Evolutionary conservation across 805 yeast species (phyloP), one percentile per base, ranked within the genome.

Genomic region (Scheffersomyces spartinae): DNA sequence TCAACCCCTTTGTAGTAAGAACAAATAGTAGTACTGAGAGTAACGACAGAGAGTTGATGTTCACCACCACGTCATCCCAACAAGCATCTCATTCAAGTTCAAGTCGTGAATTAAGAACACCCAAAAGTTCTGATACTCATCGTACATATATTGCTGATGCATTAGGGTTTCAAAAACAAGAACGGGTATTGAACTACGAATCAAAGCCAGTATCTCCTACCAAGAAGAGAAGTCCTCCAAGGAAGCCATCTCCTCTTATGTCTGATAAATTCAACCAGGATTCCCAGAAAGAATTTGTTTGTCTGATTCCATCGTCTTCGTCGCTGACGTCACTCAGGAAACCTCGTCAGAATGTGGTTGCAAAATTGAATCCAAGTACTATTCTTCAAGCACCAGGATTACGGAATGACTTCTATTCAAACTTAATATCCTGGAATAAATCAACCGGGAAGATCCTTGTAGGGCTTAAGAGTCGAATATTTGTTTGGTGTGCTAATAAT

Each of bases 321-420:
- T n/a, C n/a, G n/a, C n/a, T n/a, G n/a, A n/a, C n/a, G n/a, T n/a
- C n/a, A n/a, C n/a, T n/a, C n/a, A n/a, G n/a, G n/a, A n/a, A n/a
- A n/a, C n/a, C n/a, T n/a, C n/a, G n/a, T n/a, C n/a, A n/a, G 10
- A 16, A 24, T 16, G 19, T 13, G 4, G 7, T 4, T 14, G 5
- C 6, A 24, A 13, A 13, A n/a, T 18, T 9, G 4, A 7, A 13
- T n/a, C 18, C 36, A 4, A 15, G 22, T 13, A 30, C 29, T 22
- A 25, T 43, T 10, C 30, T 50, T n/a, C 49, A 47, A 20, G 86
- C 91, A 0, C 85, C 85, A 0, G 71, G 72, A 2, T 47, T 83
- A 27, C 54, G 77, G 32, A 76, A 81, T 45, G 94, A 84, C 44
- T 83, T 74, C 42, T 84, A 83, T 47, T 65, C 82, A 1, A 80